Evolutionary conservation across 768 basidiomycete genomes (phyloP), one percentile per base, ranked within the genome.

Genomic region (Nidularia sp.): DNA sequence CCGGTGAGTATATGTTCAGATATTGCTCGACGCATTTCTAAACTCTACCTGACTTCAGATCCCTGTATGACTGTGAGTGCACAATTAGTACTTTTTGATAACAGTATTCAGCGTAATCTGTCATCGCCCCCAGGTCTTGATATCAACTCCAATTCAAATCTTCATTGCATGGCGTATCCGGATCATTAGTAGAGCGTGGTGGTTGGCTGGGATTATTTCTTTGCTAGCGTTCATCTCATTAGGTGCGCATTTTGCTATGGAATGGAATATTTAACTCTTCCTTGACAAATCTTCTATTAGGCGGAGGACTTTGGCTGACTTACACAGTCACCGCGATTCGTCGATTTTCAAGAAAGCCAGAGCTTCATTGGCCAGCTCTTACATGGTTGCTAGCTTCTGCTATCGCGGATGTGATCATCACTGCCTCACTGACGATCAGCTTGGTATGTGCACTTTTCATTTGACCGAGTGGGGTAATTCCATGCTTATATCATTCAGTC

Each of bases 351-450:
- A 50, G 53, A 47, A 69, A 71, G 53, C 65, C 64, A 12, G 49
- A 63, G 46, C 60, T 70, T 2, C 67, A 70, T 46, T 55, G 50
- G 31, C 62, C 72, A 0, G 69, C 70, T 1, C 62, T 73, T 15
- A 52, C 65, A 1, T 83, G 81, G 80, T 71, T 83, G 32, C 57
- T 70, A 13, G 60, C 73, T 0, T 70, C 77, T 9, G 74, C 73
- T 4, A 62, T 70, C 8, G 71, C 73, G 8, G 82, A 83, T 58
- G 55, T 75, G 6, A 55, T 79, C 7, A 83, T 83, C 47, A 75
- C 81, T 1, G 50, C 60, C 0, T 55, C 69, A 1, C 66, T 83
- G 5, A 72, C 74, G 5, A 57, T 66, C 46, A 72, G 67, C 35
- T 60, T 83, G 62, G 80, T 78, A 53, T 18, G 72, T 60, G 33